Base-by-base conservation (phyloP, 495 filamentous ascomycete genomes). In the Hypoxylon intermedium region DNA sequence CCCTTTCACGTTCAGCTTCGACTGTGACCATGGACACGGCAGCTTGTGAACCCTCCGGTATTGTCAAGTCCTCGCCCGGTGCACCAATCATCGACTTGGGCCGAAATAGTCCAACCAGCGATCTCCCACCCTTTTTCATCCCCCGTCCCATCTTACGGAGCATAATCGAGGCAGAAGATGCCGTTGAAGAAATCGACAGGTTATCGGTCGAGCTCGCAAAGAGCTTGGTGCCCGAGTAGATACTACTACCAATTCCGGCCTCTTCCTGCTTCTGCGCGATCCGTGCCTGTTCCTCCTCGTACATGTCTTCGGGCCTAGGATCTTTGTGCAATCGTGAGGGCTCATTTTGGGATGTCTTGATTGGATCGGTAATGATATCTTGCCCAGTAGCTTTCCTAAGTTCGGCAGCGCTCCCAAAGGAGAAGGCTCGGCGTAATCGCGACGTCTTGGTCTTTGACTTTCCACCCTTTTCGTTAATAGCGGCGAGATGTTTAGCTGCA, bases 61-160 rank as follows among this genome's bases (percentile, higher is more conserved):
- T 74, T 18, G 80, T 75, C 2, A 79, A 74, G 58, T 95, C 93
- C 3, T 87, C 85, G 6, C 85, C 80, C 16, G 87, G 83, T 9
- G 87, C 84, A 12, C 92, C 93, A 68, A 93, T 82, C 26, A 95
- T 79, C 1, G 94, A 97, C 75, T 97, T 98, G 0, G 94, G 94
- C 58, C 94, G 82, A 77, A 99, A 99, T 7, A 99, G 79, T 21
- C 94, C 94, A 65, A 96, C 95, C 40, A 99, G 82, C 6, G 93
- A 97, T 26, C 92, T 81, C 18, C 87, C 89, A 13, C 89, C 87
- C 73, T 91, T 93, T 83, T 96, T 99, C 87, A 97, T 89, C 16
- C 95, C 93, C 57, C 91, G 89, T 65, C 94, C 95, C 95, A 99
- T 98, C 80, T 99, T 99, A 23, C 94, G 86, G 68, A 99, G 93